phyloP scores from a whole-genome alignment of 176 grass and related monocot species.

The Urochloa ruziziensis region DNA sequence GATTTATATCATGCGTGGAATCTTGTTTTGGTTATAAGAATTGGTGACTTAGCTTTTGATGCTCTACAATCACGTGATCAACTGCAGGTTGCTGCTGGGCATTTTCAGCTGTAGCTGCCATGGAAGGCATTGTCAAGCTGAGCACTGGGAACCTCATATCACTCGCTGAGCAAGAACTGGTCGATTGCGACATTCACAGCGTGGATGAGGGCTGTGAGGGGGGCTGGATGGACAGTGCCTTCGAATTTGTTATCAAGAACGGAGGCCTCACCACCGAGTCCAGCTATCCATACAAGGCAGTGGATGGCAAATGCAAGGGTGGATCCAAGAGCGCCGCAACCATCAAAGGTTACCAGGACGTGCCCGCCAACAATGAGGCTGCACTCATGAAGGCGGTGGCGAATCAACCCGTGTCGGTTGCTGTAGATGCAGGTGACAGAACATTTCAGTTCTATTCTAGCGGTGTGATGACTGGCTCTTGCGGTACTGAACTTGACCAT shows the following conservation, averaged over 20 bases:
- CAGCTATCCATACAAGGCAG: neutral
- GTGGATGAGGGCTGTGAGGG: neutral
- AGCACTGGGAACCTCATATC: neutral
- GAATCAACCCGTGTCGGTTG: constrained; percentile 34
- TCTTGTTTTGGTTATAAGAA: neutral
- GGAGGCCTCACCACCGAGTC: neutral
- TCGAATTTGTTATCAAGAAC: neutral
- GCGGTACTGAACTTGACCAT: constrained; percentile 40
- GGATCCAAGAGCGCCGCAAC: constrained; percentile 8
- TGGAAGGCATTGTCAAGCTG: neutral
- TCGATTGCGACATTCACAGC: neutral
- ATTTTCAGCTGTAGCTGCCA: neutral
- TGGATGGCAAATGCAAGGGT: neutral
- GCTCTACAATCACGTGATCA: neutral
- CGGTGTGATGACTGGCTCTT: constrained; percentile 34
- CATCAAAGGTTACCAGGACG: constrained; percentile 38
- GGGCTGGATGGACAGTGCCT: neutral
- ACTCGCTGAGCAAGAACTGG: neutral
- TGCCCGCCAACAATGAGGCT: constrained; percentile 43
- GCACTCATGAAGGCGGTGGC: constrained; percentile 37
- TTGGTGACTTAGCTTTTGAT: too few relatives aligned
- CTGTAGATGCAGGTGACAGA: constrained; percentile 32
- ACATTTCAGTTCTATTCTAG: neutral
- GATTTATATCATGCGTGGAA: neutral
- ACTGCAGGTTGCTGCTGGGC: neutral